phyloP scores from a whole-genome alignment of 2,329 filamentous ascomycete genomes.

The Hymenoscyphus albidus region DNA sequence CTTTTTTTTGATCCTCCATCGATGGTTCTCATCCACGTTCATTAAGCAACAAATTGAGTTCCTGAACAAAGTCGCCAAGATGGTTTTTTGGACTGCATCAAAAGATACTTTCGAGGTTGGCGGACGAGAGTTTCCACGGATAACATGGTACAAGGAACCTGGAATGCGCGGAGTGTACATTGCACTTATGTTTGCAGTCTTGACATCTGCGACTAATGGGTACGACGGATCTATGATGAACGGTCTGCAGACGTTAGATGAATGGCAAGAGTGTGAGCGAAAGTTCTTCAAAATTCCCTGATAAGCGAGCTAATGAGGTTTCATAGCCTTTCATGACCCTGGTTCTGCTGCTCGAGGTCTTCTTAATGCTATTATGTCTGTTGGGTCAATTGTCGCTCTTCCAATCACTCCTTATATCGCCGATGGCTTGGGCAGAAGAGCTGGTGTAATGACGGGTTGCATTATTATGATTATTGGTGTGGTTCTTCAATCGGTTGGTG shows the following conservation, averaged over 20 bases:
- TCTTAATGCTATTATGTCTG: conserved; percentile 45
- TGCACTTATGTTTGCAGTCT: conserved; percentile 37
- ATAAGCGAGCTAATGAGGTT: conserved; percentile 23
- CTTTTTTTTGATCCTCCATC: conserved; percentile 5
- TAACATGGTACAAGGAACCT: conserved; percentile 52
- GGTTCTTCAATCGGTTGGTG: conserved; percentile 39
- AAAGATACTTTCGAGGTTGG: conserved; percentile 32
- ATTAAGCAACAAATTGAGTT: not conserved
- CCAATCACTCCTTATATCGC: conserved; percentile 46
- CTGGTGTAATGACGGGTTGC: conserved; percentile 45
- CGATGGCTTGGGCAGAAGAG: conserved; percentile 44
- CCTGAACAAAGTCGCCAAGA: conserved; percentile 2
- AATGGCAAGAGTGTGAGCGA: conserved; percentile 47
- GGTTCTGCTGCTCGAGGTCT: conserved; percentile 39
- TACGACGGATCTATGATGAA: conserved; percentile 45
- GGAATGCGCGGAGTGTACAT: conserved; percentile 54
- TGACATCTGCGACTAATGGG: conserved; percentile 47
- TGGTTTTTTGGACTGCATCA: conserved; percentile 22
- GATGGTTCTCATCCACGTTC: conserved; percentile 10
- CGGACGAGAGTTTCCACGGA: conserved; percentile 31
- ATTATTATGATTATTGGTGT: conserved; percentile 45
- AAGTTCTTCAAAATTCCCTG: not conserved
- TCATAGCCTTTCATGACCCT: conserved; percentile 36
- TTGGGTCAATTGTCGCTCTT: conserved; percentile 46
- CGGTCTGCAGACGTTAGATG: conserved; percentile 42